phyloP scores from a whole-genome alignment of 1,139 yeast species.

The Entelexis paramagnoliae region DNA sequence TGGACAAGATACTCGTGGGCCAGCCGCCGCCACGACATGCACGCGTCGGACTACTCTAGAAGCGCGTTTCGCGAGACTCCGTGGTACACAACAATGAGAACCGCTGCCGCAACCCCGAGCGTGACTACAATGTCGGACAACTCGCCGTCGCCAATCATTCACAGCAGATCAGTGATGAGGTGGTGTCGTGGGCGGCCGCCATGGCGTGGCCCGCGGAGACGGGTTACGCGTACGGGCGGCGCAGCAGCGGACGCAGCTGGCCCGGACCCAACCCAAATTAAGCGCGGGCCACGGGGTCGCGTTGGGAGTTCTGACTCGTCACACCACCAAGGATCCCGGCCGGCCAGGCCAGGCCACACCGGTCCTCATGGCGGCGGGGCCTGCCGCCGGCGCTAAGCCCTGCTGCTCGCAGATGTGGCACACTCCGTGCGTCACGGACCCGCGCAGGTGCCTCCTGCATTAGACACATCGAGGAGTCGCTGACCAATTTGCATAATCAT shows the following conservation, averaged over 20 bases:
- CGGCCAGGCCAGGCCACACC: too few relatives aligned
- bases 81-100: constrained; percentile 63
- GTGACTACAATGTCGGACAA: constrained; percentile 61
- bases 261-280: too few relatives aligned
- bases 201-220: not conserved
- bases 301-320: too few relatives aligned
- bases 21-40: constrained; percentile 25
- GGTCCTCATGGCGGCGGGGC: too few relatives aligned
- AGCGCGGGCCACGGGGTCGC: too few relatives aligned
- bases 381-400: too few relatives aligned
- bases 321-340: too few relatives aligned
- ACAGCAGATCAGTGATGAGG: constrained; percentile 37
- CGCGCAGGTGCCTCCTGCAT: not conserved
- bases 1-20: constrained; percentile 26
- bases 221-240: not conserved
- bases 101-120: constrained; percentile 66
- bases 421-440: too few relatives aligned
- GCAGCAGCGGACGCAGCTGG: not conserved
- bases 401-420: too few relatives aligned
- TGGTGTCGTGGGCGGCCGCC: not conserved
- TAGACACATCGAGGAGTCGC: not conserved
- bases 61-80: constrained; percentile 34
- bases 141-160: constrained; percentile 74
- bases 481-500: not conserved
- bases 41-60: not conserved